Conservation (phyloP, 306 rosid genomes). For the Medicago arabica region DNA sequence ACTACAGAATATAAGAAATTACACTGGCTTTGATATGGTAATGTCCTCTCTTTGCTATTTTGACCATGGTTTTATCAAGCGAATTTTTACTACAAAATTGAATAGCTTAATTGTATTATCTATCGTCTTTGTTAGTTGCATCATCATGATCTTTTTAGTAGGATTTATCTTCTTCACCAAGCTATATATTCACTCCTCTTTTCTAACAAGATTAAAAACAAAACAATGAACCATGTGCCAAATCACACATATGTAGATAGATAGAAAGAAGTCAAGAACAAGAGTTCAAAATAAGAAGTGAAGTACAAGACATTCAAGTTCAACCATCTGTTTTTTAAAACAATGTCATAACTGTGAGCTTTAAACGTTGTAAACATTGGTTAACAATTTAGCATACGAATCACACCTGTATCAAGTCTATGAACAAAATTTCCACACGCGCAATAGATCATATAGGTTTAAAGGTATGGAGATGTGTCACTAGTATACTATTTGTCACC, state of each 20-base stretch:
- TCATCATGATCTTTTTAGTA: not conserved
- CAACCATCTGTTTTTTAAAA: not conserved
- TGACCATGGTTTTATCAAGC: not conserved
- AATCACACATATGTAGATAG: not conserved
- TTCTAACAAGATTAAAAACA: not conserved
- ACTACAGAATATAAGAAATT: not conserved
- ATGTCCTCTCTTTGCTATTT: too few species aligned
- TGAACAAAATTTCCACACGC: too few species aligned
- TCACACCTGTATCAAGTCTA: too few species aligned
- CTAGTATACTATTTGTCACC: not conserved
- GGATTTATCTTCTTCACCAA: not conserved
- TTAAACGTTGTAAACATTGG: too few species aligned
- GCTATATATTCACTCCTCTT: not conserved
- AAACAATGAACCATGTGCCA: not conserved
- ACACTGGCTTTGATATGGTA: not conserved
- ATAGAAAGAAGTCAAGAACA: not conserved
- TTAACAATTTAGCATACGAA: too few species aligned
- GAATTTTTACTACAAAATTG: conserved; percentile 6
- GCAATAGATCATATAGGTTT: too few species aligned
- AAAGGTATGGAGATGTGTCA: too few species aligned
- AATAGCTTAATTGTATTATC: not conserved
- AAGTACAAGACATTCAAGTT: not conserved
- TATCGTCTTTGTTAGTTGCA: not conserved
- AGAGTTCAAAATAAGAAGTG: not conserved
- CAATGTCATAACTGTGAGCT: too few species aligned